Evolutionary conservation across 163 green algal genomes (phyloP).

Genomic region (Chlamydomonas reinhardtii): DNA sequence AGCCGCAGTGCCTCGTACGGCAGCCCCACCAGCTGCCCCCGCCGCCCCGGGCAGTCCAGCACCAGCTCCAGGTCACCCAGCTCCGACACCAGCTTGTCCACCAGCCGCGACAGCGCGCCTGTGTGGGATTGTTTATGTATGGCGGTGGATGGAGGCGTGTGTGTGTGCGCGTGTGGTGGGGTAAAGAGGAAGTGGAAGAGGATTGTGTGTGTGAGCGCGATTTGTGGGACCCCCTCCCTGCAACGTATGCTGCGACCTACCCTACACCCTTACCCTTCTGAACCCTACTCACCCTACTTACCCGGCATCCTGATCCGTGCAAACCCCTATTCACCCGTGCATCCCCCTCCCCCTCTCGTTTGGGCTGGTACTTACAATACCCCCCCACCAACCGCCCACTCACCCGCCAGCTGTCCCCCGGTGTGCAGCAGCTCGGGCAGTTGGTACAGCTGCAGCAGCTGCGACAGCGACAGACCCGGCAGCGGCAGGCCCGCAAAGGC

Average conservation of each 20-base stretch:
- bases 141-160: too few species aligned
- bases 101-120: conserved; percentile 37
- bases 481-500: conserved; percentile 47
- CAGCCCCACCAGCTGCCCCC: conserved; percentile 27
- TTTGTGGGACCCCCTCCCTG: too few species aligned
- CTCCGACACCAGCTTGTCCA: conserved; percentile 36
- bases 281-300: too few species aligned
- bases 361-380: too few species aligned
- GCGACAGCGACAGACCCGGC: conserved; percentile 12
- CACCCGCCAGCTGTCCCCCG: conserved; percentile 18
- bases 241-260: too few species aligned
- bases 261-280: too few species aligned
- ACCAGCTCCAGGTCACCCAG: conserved; percentile 46
- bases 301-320: too few species aligned
- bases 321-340: too few species aligned
- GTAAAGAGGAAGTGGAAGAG: background rate
- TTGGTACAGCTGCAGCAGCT: conserved; percentile 32
- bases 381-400: too few species aligned
- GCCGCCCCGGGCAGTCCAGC: conserved; percentile 9
- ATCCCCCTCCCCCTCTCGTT: background rate
- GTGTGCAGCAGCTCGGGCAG: conserved; percentile 43
- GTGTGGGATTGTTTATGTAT: too few species aligned
- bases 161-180: too few species aligned
- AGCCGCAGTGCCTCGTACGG: conserved; percentile 38
- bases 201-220: too few species aligned